phyloP scores from a whole-genome alignment of 495 filamentous ascomycete genomes.

The Penicillium atrosanguineum region DNA sequence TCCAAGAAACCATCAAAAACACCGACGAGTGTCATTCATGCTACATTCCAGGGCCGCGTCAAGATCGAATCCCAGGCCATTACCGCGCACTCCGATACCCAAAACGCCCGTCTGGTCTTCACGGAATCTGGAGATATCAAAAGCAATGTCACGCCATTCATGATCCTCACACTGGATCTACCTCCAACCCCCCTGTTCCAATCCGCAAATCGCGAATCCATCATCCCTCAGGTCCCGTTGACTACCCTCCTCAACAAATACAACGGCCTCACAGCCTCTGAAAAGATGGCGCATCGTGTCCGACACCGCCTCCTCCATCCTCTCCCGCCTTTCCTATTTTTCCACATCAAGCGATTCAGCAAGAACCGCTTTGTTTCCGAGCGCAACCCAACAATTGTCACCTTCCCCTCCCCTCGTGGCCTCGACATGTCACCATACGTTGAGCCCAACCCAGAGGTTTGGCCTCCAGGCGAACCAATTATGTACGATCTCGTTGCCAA shows the following conservation, averaged over 20 bases:
- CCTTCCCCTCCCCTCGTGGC: conserved; percentile 72
- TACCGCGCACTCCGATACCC: conserved; percentile 82
- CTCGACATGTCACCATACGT: conserved; percentile 90
- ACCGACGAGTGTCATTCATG: conserved; percentile 72
- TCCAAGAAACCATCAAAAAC: conserved; percentile 74
- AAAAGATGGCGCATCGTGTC: conserved; percentile 79
- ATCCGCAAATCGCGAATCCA: conserved; percentile 83
- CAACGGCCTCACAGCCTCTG: conserved; percentile 83
- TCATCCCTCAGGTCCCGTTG: conserved; percentile 93
- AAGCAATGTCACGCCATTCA: conserved; percentile 70
- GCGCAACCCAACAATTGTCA: conserved; percentile 97
- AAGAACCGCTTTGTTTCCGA: conserved; percentile 94
- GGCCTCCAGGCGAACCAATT: conserved; percentile 75
- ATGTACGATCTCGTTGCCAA: conserved; percentile 97
- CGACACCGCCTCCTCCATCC: conserved; percentile 91
- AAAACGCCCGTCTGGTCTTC: conserved; percentile 84
- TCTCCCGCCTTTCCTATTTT: conserved; percentile 84
- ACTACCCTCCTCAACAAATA: conserved; percentile 91
- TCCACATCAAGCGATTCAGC: conserved; percentile 96
- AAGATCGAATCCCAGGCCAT: conserved; percentile 93
- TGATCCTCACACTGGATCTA: conserved; percentile 89
- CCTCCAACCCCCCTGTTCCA: conserved; percentile 96
- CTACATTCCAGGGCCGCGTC: conserved; percentile 87
- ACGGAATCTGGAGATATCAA: conserved; percentile 84
- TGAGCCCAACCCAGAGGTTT: conserved; percentile 62